Conservation (phyloP, 148 eudicot genomes). For the Agrostemma githago region DNA sequence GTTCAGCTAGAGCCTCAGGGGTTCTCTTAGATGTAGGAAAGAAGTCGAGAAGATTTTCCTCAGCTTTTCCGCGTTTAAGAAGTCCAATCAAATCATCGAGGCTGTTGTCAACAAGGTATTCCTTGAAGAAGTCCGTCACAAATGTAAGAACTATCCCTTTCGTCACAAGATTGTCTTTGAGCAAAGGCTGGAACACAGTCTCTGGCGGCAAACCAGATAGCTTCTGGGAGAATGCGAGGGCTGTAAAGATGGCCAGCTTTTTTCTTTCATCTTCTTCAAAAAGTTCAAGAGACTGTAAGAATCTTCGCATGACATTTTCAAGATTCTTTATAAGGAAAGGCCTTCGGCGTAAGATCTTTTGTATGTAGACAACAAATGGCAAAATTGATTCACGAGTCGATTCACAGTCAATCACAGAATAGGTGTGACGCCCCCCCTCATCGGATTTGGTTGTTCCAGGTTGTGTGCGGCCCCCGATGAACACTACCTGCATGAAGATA, state of each 20-base stretch:
- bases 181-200: conserved; percentile 93
- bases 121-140: conserved; percentile 92
- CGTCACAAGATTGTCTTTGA: conserved; percentile 89
- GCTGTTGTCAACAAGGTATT: conserved; percentile 85
- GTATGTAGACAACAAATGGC: conserved; percentile 88
- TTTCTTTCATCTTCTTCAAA: conserved; percentile 89
- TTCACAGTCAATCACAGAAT: conserved; percentile 79
- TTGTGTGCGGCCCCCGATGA: conserved; percentile 95
- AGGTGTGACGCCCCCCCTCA: conserved; percentile 97
- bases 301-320: conserved; percentile 95
- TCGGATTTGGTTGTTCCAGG: conserved; percentile 96
- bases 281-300: conserved; percentile 90
- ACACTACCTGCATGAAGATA: conserved; percentile 52
- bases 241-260: conserved; percentile 95
- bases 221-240: conserved; percentile 98
- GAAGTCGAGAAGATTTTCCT: conserved; percentile 78
- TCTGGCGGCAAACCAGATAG: conserved; percentile 96
- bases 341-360: conserved; percentile 77
- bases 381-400: conserved; percentile 80
- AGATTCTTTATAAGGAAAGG: conserved; percentile 95
- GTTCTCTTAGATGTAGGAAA: conserved; percentile 80
- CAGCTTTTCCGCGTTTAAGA: conserved; percentile 89
- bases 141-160: conserved; percentile 93
- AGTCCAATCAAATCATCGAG: conserved; percentile 89
- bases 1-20: conserved; percentile 87